These are phyloP conservation scores for Phoma sp. DNA, from an alignment of 2,329 filamentous ascomycete genomes.

Conservation along the genomic window DNA sequence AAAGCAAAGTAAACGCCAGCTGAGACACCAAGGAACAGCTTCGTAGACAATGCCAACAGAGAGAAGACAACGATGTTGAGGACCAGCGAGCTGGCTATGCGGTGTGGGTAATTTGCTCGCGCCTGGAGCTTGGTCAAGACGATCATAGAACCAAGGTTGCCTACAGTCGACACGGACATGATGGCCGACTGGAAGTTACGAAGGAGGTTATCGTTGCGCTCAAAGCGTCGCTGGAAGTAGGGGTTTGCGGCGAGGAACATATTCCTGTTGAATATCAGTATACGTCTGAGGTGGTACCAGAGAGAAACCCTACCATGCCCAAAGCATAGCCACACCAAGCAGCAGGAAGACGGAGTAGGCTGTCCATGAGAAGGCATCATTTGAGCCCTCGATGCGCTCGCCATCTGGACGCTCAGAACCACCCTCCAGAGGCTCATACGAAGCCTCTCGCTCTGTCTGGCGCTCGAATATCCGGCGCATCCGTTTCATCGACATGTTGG, in stretches of 20 bases:
- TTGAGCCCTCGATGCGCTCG: slow-evolving; percentile 37
- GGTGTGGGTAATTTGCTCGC: slow-evolving; percentile 83
- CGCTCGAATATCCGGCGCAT: slow-evolving; percentile 41
- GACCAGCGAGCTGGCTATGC: slow-evolving; percentile 77
- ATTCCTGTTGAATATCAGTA: slow-evolving; percentile 68
- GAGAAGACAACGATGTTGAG: slow-evolving; percentile 80
- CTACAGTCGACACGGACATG: slow-evolving; percentile 82
- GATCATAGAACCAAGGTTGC: slow-evolving; percentile 78
- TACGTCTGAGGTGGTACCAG: too few relatives aligned
- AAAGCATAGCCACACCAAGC: slow-evolving; percentile 91
- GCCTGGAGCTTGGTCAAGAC: slow-evolving; percentile 81
- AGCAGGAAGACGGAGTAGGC: slow-evolving; percentile 87
- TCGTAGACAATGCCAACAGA: slow-evolving; percentile 80
- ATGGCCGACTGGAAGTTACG: slow-evolving; percentile 90
- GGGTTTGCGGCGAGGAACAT: slow-evolving; percentile 97
- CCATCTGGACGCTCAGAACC: slow-evolving; percentile 44
- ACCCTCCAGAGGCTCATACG: slow-evolving; percentile 50
- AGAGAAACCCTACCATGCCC: slow-evolving; percentile 77
- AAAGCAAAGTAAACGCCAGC: slow-evolving; percentile 78
- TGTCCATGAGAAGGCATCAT: slow-evolving; percentile 73
- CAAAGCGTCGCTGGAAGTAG: slow-evolving; percentile 87
- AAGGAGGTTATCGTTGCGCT: slow-evolving; percentile 71
- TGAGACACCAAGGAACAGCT: slow-evolving; percentile 67
- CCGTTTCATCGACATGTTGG: slow-evolving; percentile 43
- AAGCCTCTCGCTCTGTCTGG: slow-evolving; percentile 27